Base-by-base conservation (phyloP, 352 stramenopile species). In the Blastocystis hominis region DNA sequence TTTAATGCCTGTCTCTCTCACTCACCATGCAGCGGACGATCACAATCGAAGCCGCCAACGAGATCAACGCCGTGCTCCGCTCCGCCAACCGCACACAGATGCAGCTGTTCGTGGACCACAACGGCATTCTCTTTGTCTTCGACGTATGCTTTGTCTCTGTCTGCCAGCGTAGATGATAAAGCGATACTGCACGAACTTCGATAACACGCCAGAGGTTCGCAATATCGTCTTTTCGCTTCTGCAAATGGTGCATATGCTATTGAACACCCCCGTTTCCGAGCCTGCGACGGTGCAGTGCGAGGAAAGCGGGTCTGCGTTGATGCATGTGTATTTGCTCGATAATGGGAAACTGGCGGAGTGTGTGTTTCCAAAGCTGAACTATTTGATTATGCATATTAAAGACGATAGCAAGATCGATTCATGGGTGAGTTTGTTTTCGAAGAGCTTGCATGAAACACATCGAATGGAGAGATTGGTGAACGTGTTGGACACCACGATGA, bases 161-260 rank as follows among this genome's bases (percentile, higher is more conserved):
- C 44, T 78, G 5, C 54, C 15, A 59, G 0, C n/a, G 3, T 46
- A 84, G 72, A 66, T 84, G 72, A 66, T 84, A n/a, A 84, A 84
- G 40, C 50, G 72, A 13, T 84, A 84, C 34, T 69, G 50, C 24
- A 38, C 36, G 47, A 84, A 68, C 5, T 34, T 46, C 10, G 10
- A 38, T 24, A 47, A 9, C 36, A 69, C 47, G 13, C 38, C 5
- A 7, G 30, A 15, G n/a, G 54, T 68, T 40, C 44, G 15, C 13
- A 15, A 38, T 15, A 53, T 84, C 20, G 54, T 84, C 0, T 46
- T 68, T 3, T 46, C 72, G 9, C 55, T 84, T 50, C 53, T 84
- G 50, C 47, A 53, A 5, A 42, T 53, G 13, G 50, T 84, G 5
- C 72, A 68, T 46, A 34, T n/a, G 38, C 72, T 84, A 30, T 15